These are phyloP conservation scores for Phaeosphaeriaceae sp. DNA, from an alignment of 2,329 filamentous ascomycete species.

Conservation along the genomic window DNA sequence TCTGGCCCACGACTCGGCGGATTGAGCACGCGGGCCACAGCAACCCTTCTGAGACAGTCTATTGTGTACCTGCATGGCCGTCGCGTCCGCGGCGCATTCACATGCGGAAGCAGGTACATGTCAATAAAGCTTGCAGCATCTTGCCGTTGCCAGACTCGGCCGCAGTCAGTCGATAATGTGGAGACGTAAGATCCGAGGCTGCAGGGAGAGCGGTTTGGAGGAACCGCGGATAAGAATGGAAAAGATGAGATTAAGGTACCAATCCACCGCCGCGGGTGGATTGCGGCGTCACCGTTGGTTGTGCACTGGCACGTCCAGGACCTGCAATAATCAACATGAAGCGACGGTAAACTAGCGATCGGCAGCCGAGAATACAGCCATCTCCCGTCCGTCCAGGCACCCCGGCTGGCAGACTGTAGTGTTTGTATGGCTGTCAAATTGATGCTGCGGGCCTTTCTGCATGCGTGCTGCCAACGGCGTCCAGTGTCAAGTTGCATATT, in stretches of 20 bases:
- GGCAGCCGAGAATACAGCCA: slow-evolving; percentile 7
- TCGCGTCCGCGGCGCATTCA: background rate
- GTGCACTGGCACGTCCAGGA: slow-evolving; percentile 4
- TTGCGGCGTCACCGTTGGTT: slow-evolving; percentile 5
- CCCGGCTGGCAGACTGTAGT: background rate
- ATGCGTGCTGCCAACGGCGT: background rate
- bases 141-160: background rate
- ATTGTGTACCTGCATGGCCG: slow-evolving; percentile 24
- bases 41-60: slow-evolving; percentile 22
- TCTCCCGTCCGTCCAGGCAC: background rate
- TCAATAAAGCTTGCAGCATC: background rate
- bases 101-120: background rate
- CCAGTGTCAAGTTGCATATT: background rate
- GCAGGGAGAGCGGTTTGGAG: background rate
- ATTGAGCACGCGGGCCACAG: slow-evolving; percentile 18
- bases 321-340: slow-evolving; percentile 25
- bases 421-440: background rate
- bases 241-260: slow-evolving; percentile 9
- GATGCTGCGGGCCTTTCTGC: background rate
- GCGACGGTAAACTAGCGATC: slow-evolving; percentile 14
- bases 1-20: slow-evolving; percentile 26
- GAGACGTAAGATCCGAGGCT: background rate
- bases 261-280: slow-evolving; percentile 10
- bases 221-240: background rate
- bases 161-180: background rate